Evolutionary conservation across 2,329 filamentous ascomycete species (phyloP).

Genomic region (Ophiostoma himal-ulmi): DNA sequence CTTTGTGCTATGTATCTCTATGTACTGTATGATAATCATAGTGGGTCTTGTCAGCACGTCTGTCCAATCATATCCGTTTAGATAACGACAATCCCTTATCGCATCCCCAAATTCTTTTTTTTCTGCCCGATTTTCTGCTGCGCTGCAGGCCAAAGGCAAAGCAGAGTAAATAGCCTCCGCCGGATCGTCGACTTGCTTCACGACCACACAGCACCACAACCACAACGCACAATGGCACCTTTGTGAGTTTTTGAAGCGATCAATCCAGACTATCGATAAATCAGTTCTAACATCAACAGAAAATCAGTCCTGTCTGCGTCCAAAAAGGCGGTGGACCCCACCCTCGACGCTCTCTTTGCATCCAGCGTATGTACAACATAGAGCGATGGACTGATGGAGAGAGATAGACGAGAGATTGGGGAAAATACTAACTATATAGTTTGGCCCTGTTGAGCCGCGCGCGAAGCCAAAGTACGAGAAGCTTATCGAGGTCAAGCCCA

Average conservation of each 20-base stretch:
- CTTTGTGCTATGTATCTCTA: background rate
- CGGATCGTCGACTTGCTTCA: background rate
- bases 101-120: conserved; percentile 18
- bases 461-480: conserved; percentile 42
- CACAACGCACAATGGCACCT: conserved; percentile 16
- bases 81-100: conserved; percentile 20
- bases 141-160: background rate
- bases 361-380: conserved; percentile 50
- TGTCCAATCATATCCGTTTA: background rate
- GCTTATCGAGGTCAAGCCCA: conserved; percentile 17
- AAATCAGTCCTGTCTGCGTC: conserved; percentile 37
- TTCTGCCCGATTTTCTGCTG: conserved; percentile 15
- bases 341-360: conserved; percentile 64
- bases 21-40: background rate
- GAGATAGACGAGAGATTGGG: background rate
- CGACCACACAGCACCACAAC: conserved; percentile 4
- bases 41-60: background rate
- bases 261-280: background rate
- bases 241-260: conserved; percentile 12
- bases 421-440: conserved; percentile 32
- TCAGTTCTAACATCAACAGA: conserved; percentile 9
- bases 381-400: background rate
- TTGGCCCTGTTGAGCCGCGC: conserved; percentile 47
- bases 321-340: conserved; percentile 59
- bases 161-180: background rate